Evolutionary conservation across 352 stramenopile genomes (phyloP).

Genomic region (Globisporangium mamillatum): DNA sequence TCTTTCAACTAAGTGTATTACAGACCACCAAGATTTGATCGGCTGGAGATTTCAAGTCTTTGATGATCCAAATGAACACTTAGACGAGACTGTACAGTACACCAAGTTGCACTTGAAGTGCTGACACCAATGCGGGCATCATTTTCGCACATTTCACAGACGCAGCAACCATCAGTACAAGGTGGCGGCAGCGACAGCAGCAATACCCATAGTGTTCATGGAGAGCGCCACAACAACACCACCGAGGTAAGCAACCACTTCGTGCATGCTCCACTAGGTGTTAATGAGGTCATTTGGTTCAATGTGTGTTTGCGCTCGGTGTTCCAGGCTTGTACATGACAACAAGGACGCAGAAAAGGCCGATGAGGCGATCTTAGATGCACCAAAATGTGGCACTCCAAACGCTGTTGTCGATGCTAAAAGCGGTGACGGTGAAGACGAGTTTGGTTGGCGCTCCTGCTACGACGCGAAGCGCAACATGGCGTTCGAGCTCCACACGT

Average conservation of each 20-base stretch:
- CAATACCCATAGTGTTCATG: background rate
- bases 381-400: background rate
- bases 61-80: background rate
- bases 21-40: background rate
- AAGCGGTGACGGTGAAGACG: background rate
- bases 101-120: background rate
- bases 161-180: background rate
- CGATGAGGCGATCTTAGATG: background rate
- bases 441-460: conserved; percentile 58
- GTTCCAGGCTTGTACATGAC: background rate
- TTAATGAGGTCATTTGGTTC: background rate
- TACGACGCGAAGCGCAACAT: conserved; percentile 49
- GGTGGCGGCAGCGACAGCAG: background rate
- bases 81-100: background rate
- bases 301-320: background rate
- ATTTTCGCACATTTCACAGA: background rate
- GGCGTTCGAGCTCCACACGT: conserved; percentile 59
- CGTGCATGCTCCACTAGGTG: background rate
- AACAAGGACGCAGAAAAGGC: background rate
- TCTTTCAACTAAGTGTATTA: background rate
- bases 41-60: background rate
- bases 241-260: background rate
- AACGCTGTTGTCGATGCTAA: background rate
- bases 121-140: background rate
- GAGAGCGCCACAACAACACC: background rate